Evolutionary conservation across 345 rosid species (phyloP).

Genomic region (Firmiana major): DNA sequence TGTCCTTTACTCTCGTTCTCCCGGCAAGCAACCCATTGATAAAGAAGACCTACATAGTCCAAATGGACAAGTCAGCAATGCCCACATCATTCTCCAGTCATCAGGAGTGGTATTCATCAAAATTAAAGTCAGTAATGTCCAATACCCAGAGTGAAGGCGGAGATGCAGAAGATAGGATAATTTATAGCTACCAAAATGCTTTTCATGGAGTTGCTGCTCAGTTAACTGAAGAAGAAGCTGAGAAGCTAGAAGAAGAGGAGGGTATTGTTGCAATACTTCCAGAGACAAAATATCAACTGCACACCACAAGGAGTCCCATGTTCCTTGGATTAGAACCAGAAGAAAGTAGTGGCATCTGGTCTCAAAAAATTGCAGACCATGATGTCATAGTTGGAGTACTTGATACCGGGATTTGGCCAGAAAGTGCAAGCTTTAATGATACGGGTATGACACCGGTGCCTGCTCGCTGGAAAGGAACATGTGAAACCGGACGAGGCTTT

Average conservation of each 20-base stretch:
- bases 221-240: constrained; percentile 53
- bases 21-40: constrained; percentile 18
- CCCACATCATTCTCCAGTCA: constrained; percentile 55
- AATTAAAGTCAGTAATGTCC: constrained; percentile 43
- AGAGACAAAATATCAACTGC: constrained; percentile 56
- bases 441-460: constrained; percentile 56
- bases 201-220: constrained; percentile 67
- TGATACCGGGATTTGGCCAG: constrained; percentile 84
- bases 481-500: constrained; percentile 60
- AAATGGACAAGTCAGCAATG: constrained; percentile 82
- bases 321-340: constrained; percentile 62
- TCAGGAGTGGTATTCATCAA: constrained; percentile 76
- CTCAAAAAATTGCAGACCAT: constrained; percentile 42
- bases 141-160: constrained; percentile 25
- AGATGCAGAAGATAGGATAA: constrained; percentile 43
- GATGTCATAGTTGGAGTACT: constrained; percentile 78
- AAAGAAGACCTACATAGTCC: constrained; percentile 72
- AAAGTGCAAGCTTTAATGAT: constrained; percentile 63
- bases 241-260: constrained; percentile 45
- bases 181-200: constrained; percentile 61
- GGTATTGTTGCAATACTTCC: constrained; percentile 56
- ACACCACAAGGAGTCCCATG: constrained; percentile 71
- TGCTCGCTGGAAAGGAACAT: constrained; percentile 61
- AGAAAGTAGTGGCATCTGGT: constrained; percentile 43
- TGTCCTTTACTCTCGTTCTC: constrained; percentile 31